These are phyloP conservation scores for Candida piceae DNA, from an alignment of 805 yeast genomes.

Conservation along the genomic window DNA sequence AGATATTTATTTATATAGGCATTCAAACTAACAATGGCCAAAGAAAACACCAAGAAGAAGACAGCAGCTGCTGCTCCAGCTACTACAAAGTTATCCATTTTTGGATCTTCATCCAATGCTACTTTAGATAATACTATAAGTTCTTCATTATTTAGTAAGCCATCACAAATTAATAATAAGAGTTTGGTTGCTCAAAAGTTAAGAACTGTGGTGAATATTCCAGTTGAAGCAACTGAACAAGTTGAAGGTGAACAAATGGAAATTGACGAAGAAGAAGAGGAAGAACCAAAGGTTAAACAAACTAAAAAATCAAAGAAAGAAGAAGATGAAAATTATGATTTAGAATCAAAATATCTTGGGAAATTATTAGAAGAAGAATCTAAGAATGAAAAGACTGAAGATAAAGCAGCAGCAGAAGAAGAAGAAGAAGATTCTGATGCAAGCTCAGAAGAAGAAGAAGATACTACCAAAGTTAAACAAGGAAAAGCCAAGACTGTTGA, in stretches of 20 bases:
- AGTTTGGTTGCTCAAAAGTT: slow-evolving; percentile 24
- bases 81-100: slow-evolving; percentile 1
- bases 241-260: too few species aligned
- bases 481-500: slow-evolving; percentile 47
- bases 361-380: slow-evolving; percentile 40
- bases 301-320: slow-evolving; percentile 13
- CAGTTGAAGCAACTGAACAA: slow-evolving; percentile 5
- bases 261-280: slow-evolving; percentile 18
- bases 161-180: slow-evolving; percentile 41
- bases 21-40: too few species aligned
- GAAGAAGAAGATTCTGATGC: slow-evolving; percentile 17
- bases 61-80: neutral
- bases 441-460: slow-evolving; percentile 19
- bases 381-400: slow-evolving; percentile 22
- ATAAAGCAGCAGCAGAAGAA: too few species aligned
- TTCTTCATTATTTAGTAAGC: slow-evolving; percentile 31
- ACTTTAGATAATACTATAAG: slow-evolving; percentile 11
- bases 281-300: slow-evolving; percentile 6
- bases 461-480: slow-evolving; percentile 5
- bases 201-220: slow-evolving; percentile 18
- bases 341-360: slow-evolving; percentile 50
- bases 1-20: too few species aligned
- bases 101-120: neutral
- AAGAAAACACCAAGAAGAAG: neutral
- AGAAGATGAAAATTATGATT: slow-evolving; percentile 40